Percentiles rank a stretch among this genome's conserved stretches.
These are phyloP conservation scores for Fusarium sulawesiense DNA, from an alignment of 2,329 filamentous ascomycete genomes.

Conservation along the genomic window DNA sequence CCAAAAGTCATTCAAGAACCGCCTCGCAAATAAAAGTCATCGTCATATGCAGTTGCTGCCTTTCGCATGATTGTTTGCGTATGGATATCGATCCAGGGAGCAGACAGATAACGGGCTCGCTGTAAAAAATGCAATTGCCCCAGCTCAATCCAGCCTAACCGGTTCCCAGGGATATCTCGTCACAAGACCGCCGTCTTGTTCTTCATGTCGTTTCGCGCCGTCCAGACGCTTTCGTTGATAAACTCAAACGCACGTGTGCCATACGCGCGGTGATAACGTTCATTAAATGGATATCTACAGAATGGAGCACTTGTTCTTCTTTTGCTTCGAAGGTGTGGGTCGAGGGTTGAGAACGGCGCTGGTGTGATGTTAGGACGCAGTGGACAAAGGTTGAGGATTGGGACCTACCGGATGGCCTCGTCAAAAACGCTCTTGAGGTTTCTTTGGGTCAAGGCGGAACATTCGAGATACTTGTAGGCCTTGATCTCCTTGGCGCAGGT, in stretches of 20 bases:
- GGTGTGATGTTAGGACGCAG: conserved; percentile 45
- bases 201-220: conserved; percentile 42
- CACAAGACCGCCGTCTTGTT: conserved; percentile 43
- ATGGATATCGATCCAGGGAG: conserved; percentile 17
- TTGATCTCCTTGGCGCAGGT: conserved; percentile 92
- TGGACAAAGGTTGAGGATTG: conserved; percentile 19
- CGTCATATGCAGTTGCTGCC: conserved; percentile 44
- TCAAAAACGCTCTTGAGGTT: conserved; percentile 99
- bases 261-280: conserved; percentile 18
- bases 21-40: conserved; percentile 44
- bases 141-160: conserved; percentile 27
- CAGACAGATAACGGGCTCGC: conserved; percentile 16
- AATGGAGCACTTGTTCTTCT: conserved; percentile 76
- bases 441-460: conserved; percentile 94
- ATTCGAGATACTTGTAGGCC: conserved; percentile 97
- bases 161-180: conserved; percentile 40
- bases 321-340: conserved; percentile 65
- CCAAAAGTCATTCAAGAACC: conserved; percentile 47
- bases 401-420: conserved; percentile 91
- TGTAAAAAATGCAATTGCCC: conserved; percentile 19
- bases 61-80: conserved; percentile 23
- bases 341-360: conserved; percentile 79
- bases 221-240: conserved; percentile 41
- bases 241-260: conserved; percentile 29
- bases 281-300: conserved; percentile 60